Percentiles rank a stretch among this genome's conserved stretches.
These are phyloP conservation scores for Acacia crassicarpa DNA, from an alignment of 306 rosid species.

Conservation along the genomic window DNA sequence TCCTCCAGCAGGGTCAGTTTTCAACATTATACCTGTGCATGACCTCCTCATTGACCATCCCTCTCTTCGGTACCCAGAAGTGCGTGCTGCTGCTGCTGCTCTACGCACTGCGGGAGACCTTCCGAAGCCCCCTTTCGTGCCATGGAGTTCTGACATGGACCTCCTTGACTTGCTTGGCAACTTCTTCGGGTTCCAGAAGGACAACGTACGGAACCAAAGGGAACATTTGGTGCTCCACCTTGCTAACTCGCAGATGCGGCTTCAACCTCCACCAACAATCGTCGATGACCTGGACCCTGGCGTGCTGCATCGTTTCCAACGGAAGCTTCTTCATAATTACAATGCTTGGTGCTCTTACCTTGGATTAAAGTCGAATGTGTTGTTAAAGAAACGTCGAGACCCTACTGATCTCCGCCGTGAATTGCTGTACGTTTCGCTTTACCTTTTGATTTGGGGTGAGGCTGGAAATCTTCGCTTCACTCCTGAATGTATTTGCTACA, in stretches of 20 bases:
- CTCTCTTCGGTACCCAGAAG: constrained; percentile 75
- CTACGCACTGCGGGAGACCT: constrained; percentile 79
- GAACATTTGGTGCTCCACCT: constrained; percentile 94
- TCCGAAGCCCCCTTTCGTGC: constrained; percentile 58
- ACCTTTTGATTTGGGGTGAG: constrained; percentile 86
- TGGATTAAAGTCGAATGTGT: constrained; percentile 55
- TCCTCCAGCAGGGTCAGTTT: constrained; percentile 37
- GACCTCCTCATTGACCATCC: constrained; percentile 76
- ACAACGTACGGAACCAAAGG: constrained; percentile 88
- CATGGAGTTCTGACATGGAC: constrained; percentile 65
- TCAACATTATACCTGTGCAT: constrained; percentile 89
- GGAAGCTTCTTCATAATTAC: constrained; percentile 71
- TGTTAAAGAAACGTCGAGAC: constrained; percentile 40
- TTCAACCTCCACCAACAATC: constrained; percentile 46
- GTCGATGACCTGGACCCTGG: constrained; percentile 51
- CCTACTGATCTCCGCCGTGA: constrained; percentile 55
- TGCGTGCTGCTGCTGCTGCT: constrained; percentile 82
- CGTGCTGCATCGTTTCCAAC: constrained; percentile 56
- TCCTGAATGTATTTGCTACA: constrained; percentile 79
- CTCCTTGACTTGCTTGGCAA: constrained; percentile 77
- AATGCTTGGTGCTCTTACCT: constrained; percentile 77
- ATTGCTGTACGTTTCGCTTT: constrained; percentile 69
- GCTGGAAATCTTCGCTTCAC: constrained; percentile 75
- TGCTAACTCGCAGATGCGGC: constrained; percentile 92
- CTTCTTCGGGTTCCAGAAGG: constrained; percentile 74